A percentile compares a stretch with the other conserved stretches of the same genome.
Conservation (phyloP, 768 basidiomycete species). For the Leccinum barrowsii region DNA sequence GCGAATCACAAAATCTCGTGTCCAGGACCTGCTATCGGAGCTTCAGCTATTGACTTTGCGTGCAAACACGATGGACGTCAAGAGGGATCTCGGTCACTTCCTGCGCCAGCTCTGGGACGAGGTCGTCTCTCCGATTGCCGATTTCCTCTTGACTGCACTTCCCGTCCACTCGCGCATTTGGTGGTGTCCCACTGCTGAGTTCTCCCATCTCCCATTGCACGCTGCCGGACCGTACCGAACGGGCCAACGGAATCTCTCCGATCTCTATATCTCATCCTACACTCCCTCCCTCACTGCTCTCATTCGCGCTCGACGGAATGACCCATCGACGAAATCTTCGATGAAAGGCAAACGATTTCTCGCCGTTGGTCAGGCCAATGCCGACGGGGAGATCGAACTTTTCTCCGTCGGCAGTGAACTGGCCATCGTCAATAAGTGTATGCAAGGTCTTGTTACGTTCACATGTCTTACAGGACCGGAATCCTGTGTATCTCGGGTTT, state of each 20-base stretch:
- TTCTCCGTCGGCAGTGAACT: not conserved
- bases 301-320: not conserved
- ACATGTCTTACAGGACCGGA: not conserved
- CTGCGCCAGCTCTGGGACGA: not conserved
- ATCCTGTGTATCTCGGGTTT: not conserved
- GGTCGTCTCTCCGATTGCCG: not conserved
- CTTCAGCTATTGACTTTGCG: not conserved
- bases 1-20: not conserved
- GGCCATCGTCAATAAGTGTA: not conserved
- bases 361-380: not conserved
- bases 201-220: not conserved
- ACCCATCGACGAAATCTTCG: not conserved
- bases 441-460: not conserved
- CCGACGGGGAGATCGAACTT: not conserved
- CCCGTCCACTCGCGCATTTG: not conserved
- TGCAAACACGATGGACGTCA: not conserved
- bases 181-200: not conserved
- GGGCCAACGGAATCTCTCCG: not conserved
- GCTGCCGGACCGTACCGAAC: not conserved
- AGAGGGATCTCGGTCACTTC: not conserved
- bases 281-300: not conserved
- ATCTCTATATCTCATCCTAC: not conserved
- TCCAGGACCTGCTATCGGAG: not conserved
- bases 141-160: not conserved
- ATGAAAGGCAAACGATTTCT: not conserved